phyloP scores from a whole-genome alignment of 257 asterid genomes.

The Solanum appendiculatum region DNA sequence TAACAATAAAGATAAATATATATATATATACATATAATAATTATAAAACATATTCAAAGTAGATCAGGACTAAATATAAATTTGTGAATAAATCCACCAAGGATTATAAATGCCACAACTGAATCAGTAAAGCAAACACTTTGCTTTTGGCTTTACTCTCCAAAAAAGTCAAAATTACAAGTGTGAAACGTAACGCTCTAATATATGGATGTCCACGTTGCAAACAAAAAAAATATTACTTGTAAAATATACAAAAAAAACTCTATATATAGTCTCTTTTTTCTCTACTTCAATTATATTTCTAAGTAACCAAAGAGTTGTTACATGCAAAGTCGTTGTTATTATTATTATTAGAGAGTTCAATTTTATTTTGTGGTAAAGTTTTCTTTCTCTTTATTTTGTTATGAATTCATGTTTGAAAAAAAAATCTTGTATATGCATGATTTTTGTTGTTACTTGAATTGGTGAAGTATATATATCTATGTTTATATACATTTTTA shows the following conservation, averaged over 20 bases:
- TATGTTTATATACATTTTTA: background rate
- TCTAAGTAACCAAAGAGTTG: background rate
- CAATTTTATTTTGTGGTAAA: background rate
- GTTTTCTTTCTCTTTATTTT: background rate
- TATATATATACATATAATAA: background rate
- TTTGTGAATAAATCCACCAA: background rate
- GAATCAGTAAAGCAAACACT: background rate
- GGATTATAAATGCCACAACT: background rate
- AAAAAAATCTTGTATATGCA: background rate
- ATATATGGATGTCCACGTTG: background rate
- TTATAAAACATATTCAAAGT: background rate
- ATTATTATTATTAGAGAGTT: background rate
- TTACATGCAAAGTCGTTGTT: background rate
- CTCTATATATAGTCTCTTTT: background rate
- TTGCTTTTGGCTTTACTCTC: background rate
- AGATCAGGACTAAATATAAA: background rate
- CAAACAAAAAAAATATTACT: background rate
- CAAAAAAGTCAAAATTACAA: background rate
- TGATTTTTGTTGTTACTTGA: background rate
- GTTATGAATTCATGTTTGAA: background rate
- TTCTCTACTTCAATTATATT: background rate
- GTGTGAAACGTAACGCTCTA: background rate
- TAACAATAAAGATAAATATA: no score
- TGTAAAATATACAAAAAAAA: background rate
- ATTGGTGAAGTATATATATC: background rate